These are phyloP conservation scores for Petasospora rhodanensis DNA, from an alignment of 1,139 yeast genomes.

Conservation along the genomic window DNA sequence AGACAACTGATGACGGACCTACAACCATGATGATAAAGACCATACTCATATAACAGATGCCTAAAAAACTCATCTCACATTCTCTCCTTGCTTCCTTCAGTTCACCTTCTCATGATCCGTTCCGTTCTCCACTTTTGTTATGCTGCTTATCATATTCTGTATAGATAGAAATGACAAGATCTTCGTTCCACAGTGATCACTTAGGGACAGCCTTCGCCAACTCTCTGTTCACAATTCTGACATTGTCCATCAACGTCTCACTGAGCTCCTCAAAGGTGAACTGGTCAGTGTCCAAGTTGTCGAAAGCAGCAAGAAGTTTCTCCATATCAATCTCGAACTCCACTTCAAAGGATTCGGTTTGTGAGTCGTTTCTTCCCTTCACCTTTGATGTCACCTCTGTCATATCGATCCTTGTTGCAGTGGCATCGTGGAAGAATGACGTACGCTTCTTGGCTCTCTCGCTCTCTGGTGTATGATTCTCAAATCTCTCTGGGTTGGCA, in stretches of 20 bases:
- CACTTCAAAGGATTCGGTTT: constrained; percentile 44
- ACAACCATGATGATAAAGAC: too few relatives aligned
- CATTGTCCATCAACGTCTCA: constrained; percentile 70
- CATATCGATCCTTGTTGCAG: constrained; percentile 66
- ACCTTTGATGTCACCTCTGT: constrained; percentile 55
- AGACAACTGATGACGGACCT: constrained; percentile 25
- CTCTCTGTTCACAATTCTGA: constrained; percentile 48
- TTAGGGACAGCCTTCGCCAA: constrained; percentile 22
- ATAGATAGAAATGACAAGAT: too few relatives aligned
- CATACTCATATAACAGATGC: too few relatives aligned
- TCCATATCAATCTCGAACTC: constrained; percentile 71
- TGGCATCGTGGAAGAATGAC: constrained; percentile 61
- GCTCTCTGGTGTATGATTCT: constrained; percentile 43
- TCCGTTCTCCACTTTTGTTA: too few relatives aligned
- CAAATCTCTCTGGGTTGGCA: constrained; percentile 49
- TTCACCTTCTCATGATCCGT: too few relatives aligned
- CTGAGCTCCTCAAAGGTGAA: constrained; percentile 65
- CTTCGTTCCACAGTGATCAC: too few relatives aligned
- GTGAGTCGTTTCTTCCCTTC: constrained; percentile 40
- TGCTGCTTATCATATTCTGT: too few relatives aligned
- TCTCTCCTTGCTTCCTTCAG: too few relatives aligned
- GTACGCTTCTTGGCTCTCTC: constrained; percentile 62
- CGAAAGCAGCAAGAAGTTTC: constrained; percentile 61
- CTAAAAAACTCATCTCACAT: too few relatives aligned
- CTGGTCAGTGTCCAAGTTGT: constrained; percentile 46